phyloP scores from a whole-genome alignment of 495 filamentous ascomycete genomes.

The Beverwykella pulmonaria region DNA sequence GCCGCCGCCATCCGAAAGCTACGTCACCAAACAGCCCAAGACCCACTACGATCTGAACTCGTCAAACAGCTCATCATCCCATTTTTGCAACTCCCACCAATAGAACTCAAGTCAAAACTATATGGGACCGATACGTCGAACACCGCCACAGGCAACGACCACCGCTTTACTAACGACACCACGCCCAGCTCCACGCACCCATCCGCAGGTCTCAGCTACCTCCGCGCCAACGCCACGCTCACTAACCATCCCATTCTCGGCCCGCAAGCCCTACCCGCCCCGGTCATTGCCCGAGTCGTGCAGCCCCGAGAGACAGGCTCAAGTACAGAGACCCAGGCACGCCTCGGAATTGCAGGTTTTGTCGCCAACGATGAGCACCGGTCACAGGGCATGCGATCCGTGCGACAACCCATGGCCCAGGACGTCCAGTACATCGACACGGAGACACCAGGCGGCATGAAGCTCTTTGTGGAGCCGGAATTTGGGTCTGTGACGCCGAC shows the following conservation, averaged over 20 bases:
- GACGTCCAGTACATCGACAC: conserved; percentile 16
- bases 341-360: conserved; percentile 44
- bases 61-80: conserved; percentile 51
- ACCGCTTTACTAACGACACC: conserved; percentile 12
- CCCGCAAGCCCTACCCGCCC: conserved; percentile 64
- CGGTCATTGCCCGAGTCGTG: conserved; percentile 72
- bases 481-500: conserved; percentile 60
- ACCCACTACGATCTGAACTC: conserved; percentile 45
- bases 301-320: conserved; percentile 40
- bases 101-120: conserved; percentile 9
- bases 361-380: conserved; percentile 31
- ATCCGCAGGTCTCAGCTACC: conserved; percentile 85
- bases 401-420: conserved; percentile 35
- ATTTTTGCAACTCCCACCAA: conserved; percentile 58
- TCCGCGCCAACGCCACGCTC: conserved; percentile 67
- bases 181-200: conserved; percentile 76
- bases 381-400: conserved; percentile 14
- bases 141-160: conserved; percentile 25
- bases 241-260: conserved; percentile 84
- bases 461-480: conserved; percentile 52
- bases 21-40: conserved; percentile 23
- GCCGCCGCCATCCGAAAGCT: conserved; percentile 23
- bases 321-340: conserved; percentile 7
- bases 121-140: not conserved
- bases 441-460: conserved; percentile 56